Percentiles rank a stretch among this genome's conserved stretches.
phyloP scores from a whole-genome alignment of 2,329 filamentous ascomycete genomes.

The Metarhizium rileyi region DNA sequence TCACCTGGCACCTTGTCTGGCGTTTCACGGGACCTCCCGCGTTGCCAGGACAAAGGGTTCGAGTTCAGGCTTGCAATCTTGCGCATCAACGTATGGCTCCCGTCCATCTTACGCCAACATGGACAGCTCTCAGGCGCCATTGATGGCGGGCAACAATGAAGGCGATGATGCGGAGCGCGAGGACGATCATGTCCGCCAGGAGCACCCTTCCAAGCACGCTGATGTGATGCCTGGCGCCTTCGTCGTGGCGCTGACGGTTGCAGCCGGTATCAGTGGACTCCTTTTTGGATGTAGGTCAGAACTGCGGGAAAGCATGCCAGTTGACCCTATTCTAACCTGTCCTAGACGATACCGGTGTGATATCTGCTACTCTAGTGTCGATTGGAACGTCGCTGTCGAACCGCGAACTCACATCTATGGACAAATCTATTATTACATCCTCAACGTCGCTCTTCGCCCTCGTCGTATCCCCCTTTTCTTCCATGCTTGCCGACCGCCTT shows the following conservation, averaged over 20 bases:
- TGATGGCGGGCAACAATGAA: constrained; percentile 22
- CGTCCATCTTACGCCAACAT: constrained; percentile 13
- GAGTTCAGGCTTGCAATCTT: not conserved
- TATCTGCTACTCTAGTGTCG: constrained; percentile 58
- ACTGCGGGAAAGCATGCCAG: not conserved
- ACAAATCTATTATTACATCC: constrained; percentile 64
- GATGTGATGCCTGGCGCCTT: constrained; percentile 35
- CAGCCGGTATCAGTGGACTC: constrained; percentile 57
- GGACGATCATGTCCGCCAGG: constrained; percentile 14
- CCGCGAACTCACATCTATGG: constrained; percentile 47
- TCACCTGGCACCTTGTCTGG: not conserved
- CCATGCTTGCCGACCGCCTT: constrained; percentile 50
- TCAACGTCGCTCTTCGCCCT: constrained; percentile 58
- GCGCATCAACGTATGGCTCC: constrained; percentile 1
- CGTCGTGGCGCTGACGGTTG: constrained; percentile 52
- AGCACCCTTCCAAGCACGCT: constrained; percentile 17
- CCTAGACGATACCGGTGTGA: constrained; percentile 57
- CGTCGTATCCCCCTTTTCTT: constrained; percentile 52
- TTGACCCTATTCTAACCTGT: constrained; percentile 6
- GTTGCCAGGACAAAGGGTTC: not conserved
- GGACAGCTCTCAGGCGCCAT: constrained; percentile 28
- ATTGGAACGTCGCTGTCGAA: constrained; percentile 49
- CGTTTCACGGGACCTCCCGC: not conserved
- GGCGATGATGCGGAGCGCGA: constrained; percentile 24
- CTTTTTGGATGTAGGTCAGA: constrained; percentile 53